Base-by-base conservation (phyloP, 192 early-diverging fungal species). In the Rhizophagus sp. region DNA sequence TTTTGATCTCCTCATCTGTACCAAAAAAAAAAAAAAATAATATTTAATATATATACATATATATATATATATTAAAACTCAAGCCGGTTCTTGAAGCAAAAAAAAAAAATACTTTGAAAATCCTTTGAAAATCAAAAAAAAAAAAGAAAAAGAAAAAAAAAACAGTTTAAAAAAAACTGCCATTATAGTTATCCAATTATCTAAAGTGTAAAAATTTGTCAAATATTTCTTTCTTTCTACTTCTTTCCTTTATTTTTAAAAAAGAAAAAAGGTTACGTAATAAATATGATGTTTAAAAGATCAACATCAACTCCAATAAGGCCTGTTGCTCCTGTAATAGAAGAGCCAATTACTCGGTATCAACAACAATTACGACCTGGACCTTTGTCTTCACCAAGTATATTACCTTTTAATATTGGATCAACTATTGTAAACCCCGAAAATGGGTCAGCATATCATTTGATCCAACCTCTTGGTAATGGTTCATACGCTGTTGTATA, bases 401-500 rank as follows among this genome's bases (percentile, higher is more conserved):
- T 69, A 22, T n/a, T 78, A 22, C 77, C 77, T 68, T 78, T 78
- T 57, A 64, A 68, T 22, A 33, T 68, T 19, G 77, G 77, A 50
- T 41, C 63, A 52, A 78, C 65, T 7, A 78, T 78, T 34, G 65
- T 24, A 50, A 62, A 78, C 57, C 63, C 77, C n/a, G 12, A 19
- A 63, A 10, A 64, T 50, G 65, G 50, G 17, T 33, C 67, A 2
- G 33, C 44, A 15, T 78, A 65, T 36, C 10, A 49, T 36, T 50
- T 88, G 15, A 78, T 86, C n/a, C 83, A 83, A 30, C 84, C 92
- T 62, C 85, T 94, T 36, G 93, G 93, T 76, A 88, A 88, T 75
- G 93, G 93, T 49, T 91, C 91, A 8, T 94, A 94, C 69, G 93
- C 92, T 12, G 88, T 93, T 13, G 93, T 94, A n/a, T 94, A 93